A percentile compares a stretch with the other conserved stretches of the same genome.
These are phyloP conservation scores for Pyrenochaeta sp. DNA, from an alignment of 2,329 filamentous ascomycete species.

Conservation along the genomic window DNA sequence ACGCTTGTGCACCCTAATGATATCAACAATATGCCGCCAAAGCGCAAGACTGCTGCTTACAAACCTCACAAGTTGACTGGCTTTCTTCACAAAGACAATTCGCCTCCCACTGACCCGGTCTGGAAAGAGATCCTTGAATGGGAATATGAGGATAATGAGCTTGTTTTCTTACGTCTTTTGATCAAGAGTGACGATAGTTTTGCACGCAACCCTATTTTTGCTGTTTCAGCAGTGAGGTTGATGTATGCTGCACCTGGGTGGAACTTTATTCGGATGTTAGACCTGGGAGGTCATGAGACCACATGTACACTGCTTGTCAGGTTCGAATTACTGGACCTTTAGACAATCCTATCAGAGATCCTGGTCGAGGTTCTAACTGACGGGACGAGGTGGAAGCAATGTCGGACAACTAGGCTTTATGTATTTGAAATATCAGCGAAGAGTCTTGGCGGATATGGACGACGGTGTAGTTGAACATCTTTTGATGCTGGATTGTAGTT, in stretches of 20 bases:
- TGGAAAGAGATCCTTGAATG: conserved; percentile 74
- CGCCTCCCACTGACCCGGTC: conserved; percentile 67
- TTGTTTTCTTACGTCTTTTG: conserved; percentile 70
- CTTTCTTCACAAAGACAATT: conserved; percentile 65
- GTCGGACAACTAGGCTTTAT: not conserved
- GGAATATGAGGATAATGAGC: conserved; percentile 73
- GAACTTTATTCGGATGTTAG: conserved; percentile 71
- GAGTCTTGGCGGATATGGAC: not conserved
- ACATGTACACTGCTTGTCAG: conserved; percentile 68
- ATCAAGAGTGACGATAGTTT: conserved; percentile 74
- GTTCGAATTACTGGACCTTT: conserved; percentile 60
- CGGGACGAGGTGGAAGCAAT: not conserved
- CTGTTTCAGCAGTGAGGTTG: conserved; percentile 68
- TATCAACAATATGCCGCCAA: conserved; percentile 59
- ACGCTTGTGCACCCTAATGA: conserved; percentile 68
- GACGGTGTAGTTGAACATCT: too few relatives aligned
- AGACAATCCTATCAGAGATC: conserved; percentile 7
- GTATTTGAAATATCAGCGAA: not conserved
- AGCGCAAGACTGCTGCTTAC: conserved; percentile 70
- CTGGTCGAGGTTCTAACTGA: not conserved
- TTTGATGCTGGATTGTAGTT: too few relatives aligned
- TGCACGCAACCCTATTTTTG: conserved; percentile 68
- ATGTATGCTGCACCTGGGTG: conserved; percentile 66
- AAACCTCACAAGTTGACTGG: conserved; percentile 67
- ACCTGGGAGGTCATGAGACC: conserved; percentile 71